Conservation (phyloP, 805 yeast genomes). For the Brettanomyces bruxellensis region DNA sequence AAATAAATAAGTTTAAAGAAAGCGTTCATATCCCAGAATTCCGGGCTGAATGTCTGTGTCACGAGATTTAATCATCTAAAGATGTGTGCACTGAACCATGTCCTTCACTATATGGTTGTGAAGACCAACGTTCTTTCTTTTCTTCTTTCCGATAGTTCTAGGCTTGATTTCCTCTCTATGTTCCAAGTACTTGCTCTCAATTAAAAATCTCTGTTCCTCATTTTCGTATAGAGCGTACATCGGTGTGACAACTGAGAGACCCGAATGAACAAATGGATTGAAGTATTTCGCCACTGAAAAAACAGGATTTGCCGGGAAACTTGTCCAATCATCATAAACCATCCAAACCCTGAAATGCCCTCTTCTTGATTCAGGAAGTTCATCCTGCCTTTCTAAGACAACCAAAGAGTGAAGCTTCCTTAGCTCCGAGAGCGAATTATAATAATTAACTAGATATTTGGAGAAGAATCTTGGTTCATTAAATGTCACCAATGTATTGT, state of each 20-base stretch:
- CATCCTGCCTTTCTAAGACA: neutral
- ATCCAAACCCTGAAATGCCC: constrained; percentile 17
- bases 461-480: constrained; percentile 40
- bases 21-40: too few species aligned
- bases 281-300: constrained; percentile 6
- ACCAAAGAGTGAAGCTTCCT: neutral
- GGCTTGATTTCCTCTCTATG: neutral
- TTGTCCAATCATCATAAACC: constrained; percentile 15
- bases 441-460: constrained; percentile 41
- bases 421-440: neutral
- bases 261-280: constrained; percentile 12
- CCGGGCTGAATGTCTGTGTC: too few species aligned
- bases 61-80: neutral
- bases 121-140: neutral
- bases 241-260: constrained; percentile 15
- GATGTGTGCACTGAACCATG: neutral
- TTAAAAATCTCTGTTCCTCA: neutral
- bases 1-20: too few species aligned
- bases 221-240: constrained; percentile 2
- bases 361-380: constrained; percentile 3
- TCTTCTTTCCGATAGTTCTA: neutral
- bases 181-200: neutral
- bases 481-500: constrained; percentile 47
- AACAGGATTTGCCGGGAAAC: constrained; percentile 10
- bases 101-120: neutral